These are phyloP conservation scores for Gossypium aridum DNA, from an alignment of 441 rosid species.

Conservation along the genomic window DNA sequence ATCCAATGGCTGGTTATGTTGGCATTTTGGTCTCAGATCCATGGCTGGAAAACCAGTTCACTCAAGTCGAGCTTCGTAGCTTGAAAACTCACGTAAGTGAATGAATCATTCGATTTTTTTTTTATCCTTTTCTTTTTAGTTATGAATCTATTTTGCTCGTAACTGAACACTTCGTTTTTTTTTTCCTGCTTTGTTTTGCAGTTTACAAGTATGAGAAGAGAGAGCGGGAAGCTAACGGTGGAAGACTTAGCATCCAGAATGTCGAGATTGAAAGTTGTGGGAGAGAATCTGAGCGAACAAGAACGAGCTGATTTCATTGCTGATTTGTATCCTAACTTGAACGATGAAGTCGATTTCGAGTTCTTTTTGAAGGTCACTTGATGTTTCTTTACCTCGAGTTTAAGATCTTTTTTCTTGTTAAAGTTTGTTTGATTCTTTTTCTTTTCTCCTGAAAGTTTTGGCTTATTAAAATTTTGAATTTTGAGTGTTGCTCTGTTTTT, in stretches of 20 bases:
- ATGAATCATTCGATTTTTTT: neutral
- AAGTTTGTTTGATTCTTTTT: neutral
- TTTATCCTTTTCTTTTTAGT: neutral
- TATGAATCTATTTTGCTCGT: neutral
- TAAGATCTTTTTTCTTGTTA: neutral
- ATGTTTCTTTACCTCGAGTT: neutral
- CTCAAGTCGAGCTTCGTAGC: constrained; percentile 96
- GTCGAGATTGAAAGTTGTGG: constrained; percentile 77
- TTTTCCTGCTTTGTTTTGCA: constrained; percentile 12
- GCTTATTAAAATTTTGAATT: neutral
- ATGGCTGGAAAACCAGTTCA: constrained; percentile 90
- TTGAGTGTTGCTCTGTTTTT: neutral
- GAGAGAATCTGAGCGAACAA: constrained; percentile 67
- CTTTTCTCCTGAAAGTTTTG: neutral
- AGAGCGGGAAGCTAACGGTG: constrained; percentile 81
- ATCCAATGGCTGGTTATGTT: constrained; percentile 65
- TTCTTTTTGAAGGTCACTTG: constrained; percentile 62
- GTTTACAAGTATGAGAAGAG: constrained; percentile 89
- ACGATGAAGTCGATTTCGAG: constrained; percentile 92
- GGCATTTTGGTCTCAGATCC: constrained; percentile 94
- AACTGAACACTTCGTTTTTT: neutral
- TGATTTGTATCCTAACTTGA: constrained; percentile 50
- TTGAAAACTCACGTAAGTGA: constrained; percentile 69
- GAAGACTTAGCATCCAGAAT: constrained; percentile 75
- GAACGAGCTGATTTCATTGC: constrained; percentile 64